Percentiles rank a stretch among this genome's conserved stretches.
Conservation (phyloP, 768 basidiomycete genomes). For the Pleurotus cornucopiae region DNA sequence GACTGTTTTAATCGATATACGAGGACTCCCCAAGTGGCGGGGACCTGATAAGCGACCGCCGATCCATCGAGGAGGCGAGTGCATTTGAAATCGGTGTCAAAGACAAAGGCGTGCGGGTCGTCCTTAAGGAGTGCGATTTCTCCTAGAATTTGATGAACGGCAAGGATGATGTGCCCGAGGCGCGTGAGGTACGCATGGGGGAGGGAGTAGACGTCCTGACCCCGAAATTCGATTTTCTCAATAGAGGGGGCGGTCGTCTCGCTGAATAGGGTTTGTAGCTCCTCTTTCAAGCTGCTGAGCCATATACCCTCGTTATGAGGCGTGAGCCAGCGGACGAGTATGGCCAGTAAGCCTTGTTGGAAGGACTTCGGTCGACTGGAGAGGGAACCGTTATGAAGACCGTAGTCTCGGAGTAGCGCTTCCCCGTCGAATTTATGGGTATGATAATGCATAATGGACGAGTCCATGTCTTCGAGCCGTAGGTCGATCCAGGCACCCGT, state of each 20-base stretch:
- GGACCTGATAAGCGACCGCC: no score
- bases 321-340: background rate
- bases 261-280: background rate
- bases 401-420: background rate
- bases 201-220: no score
- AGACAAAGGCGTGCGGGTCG: no score
- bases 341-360: background rate
- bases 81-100: no score
- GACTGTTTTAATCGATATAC: no score
- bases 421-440: background rate
- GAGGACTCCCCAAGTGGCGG: no score
- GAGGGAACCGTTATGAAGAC: background rate
- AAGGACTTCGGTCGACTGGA: background rate
- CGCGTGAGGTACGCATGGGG: no score
- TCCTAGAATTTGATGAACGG: no score
- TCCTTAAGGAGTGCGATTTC: no score
- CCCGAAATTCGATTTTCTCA: background rate
- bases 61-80: no score
- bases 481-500: no score
- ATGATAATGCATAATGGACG: background rate
- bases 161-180: no score
- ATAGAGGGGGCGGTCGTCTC: background rate
- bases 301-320: background rate
- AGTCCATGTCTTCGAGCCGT: background rate
- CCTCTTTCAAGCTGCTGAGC: background rate